phyloP scores from a whole-genome alignment of 2,329 filamentous ascomycete species.

The Tolypocladium ovalisporum region DNA sequence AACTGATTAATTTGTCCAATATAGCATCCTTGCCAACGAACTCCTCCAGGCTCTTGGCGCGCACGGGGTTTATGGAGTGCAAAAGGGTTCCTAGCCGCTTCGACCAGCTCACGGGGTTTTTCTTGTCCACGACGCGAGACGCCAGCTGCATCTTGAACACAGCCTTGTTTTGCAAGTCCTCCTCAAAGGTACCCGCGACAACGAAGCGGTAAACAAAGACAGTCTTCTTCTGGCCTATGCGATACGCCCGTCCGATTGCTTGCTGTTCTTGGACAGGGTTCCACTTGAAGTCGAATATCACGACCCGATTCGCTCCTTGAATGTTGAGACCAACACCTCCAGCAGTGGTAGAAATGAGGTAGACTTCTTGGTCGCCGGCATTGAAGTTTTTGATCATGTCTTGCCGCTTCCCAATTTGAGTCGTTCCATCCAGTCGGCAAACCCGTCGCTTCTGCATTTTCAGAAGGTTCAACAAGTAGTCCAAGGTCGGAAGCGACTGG shows the following conservation, averaged over 20 bases:
- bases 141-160: constrained; percentile 78
- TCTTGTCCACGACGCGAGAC: constrained; percentile 72
- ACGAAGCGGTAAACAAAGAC: constrained; percentile 82
- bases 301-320: constrained; percentile 69
- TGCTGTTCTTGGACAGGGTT: constrained; percentile 78
- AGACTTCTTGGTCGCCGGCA: constrained; percentile 41
- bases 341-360: constrained; percentile 73
- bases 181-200: constrained; percentile 69
- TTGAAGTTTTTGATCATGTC: constrained; percentile 60
- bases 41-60: constrained; percentile 37
- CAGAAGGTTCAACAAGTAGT: constrained; percentile 56
- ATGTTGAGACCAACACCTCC: constrained; percentile 81
- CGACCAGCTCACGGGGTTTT: constrained; percentile 60
- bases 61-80: constrained; percentile 41
- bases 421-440: constrained; percentile 57
- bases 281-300: constrained; percentile 76
- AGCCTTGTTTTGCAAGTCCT: constrained; percentile 58
- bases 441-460: constrained; percentile 33
- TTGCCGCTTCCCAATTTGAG: constrained; percentile 47
- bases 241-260: constrained; percentile 76
- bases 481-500: constrained; percentile 56
- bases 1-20: constrained; percentile 36
- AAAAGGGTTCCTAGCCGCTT: constrained; percentile 46
- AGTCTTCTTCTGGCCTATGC: constrained; percentile 68
- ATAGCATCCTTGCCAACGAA: constrained; percentile 53